Evolutionary conservation across 768 basidiomycete species (phyloP).

Genomic region (Hysterangium stoloniferum): DNA sequence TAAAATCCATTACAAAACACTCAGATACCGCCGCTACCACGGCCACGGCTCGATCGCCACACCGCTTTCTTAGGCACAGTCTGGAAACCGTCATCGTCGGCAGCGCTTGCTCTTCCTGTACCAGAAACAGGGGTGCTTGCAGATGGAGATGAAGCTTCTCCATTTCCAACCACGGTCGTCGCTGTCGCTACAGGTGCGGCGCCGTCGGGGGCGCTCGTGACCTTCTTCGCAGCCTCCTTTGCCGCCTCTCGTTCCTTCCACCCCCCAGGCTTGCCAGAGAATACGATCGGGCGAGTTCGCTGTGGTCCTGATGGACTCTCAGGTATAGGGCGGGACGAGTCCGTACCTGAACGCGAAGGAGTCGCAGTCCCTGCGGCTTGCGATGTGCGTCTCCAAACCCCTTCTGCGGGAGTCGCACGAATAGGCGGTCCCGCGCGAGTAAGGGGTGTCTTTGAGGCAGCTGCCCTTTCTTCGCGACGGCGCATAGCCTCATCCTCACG

Average conservation of each 20-base stretch:
- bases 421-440: conserved; percentile 21
- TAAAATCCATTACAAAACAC: too few species aligned
- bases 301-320: conserved; percentile 11
- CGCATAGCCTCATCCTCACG: conserved; percentile 68
- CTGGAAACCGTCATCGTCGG: conserved; percentile 67
- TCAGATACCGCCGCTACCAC: too few species aligned
- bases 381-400: conserved; percentile 20
- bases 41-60: conserved; percentile 26
- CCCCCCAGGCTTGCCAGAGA: conserved; percentile 34
- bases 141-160: conserved; percentile 14
- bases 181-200: conserved; percentile 19
- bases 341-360: conserved; percentile 42
- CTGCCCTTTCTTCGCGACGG: conserved; percentile 25
- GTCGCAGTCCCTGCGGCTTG: conserved; percentile 27
- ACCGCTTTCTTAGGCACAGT: conserved; percentile 37
- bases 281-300: conserved; percentile 17
- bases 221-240: conserved; percentile 32
- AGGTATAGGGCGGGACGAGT: conserved; percentile 1
- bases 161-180: conserved; percentile 27
- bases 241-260: conserved; percentile 57
- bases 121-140: conserved; percentile 15
- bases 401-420: conserved; percentile 18
- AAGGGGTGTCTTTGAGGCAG: conserved; percentile 24
- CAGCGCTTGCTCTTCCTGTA: conserved; percentile 17
- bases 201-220: too few species aligned